phyloP scores from a whole-genome alignment of 2,329 filamentous ascomycete genomes.

The Elsinoe perseae region DNA sequence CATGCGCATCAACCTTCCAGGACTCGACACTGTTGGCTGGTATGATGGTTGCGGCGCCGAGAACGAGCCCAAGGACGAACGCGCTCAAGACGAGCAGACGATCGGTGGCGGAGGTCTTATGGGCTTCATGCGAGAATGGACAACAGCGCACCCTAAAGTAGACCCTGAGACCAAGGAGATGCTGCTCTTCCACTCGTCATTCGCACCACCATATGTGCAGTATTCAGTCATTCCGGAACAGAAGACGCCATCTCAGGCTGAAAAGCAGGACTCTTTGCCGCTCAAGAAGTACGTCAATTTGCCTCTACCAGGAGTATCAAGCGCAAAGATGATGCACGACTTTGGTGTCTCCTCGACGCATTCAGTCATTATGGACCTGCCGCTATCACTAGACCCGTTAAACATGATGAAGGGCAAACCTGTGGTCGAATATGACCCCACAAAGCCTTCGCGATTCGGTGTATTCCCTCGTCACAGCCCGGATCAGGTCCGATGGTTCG shows the following conservation, averaged over 20 bases:
- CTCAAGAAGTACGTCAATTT: constrained; percentile 40
- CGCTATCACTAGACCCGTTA: constrained; percentile 56
- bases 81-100: constrained; percentile 22
- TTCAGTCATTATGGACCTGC: constrained; percentile 62
- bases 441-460: constrained; percentile 54
- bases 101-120: constrained; percentile 51
- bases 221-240: constrained; percentile 52
- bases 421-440: constrained; percentile 53
- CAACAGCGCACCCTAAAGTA: constrained; percentile 60
- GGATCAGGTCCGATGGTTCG: constrained; percentile 55
- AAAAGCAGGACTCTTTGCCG: constrained; percentile 19
- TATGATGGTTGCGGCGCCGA: constrained; percentile 54
- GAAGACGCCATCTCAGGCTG: constrained; percentile 25
- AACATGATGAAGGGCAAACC: constrained; percentile 52
- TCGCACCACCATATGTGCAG: constrained; percentile 57
- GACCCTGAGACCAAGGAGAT: constrained; percentile 58
- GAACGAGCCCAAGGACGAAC: constrained; percentile 34
- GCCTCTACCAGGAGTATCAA: constrained; percentile 53
- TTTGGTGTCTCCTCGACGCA: constrained; percentile 58
- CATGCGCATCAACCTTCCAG: constrained; percentile 56
- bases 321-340: constrained; percentile 69
- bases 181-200: constrained; percentile 60
- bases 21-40: constrained; percentile 62
- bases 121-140: constrained; percentile 62
- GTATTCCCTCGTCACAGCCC: constrained; percentile 58